Evolutionary conservation across 148 eudicot genomes (phyloP), one percentile per base, ranked within the genome.

Genomic region (Camellia lanceoleosa): DNA sequence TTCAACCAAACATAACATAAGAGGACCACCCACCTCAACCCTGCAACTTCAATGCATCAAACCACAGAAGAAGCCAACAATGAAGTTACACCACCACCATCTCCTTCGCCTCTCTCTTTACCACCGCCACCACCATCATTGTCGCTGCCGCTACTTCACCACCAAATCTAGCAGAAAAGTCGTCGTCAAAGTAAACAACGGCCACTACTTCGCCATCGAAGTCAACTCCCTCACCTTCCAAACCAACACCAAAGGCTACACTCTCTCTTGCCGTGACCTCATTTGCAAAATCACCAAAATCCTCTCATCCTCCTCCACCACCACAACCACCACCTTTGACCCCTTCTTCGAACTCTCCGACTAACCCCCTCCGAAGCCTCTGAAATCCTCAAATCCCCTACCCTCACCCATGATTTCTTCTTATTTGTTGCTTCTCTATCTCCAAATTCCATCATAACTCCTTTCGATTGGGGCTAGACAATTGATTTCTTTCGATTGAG

Each of bases 261-360:
- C 90, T 1, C 86, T 95, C 61, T 97, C 98, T 46, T 97, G 98
- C 84, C 98, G 86, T 30, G 91, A 91, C 86, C 88, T 95, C 72
- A 88, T 91, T 76, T 91, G 95, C 89, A 86, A 87, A 73, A 83
- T 86, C 85, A 55, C 84, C 76, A 84, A 86, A 41, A 84, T 93
- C 80, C 92, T 94, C 23, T 58, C 84, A 85, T 38, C 79, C 23
- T 23, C 23, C 0, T 23, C 23, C 23, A 23, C 23, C 0, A 23
- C 23, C 23, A 23, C 23, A 23, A 23, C 23, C 77, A 62, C 84
- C 30, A 65, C 92, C 38, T 56, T 79, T 14, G 80, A 86, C 68
- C 90, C 91, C 54, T 85, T 92, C 84, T 76, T 72, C 51, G 87
- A 86, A 83, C 88, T 90, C 82, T 77, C 82, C 52, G 84, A 86